A percentile compares a stretch with the other conserved stretches of the same genome.
phyloP scores from a whole-genome alignment of 2,329 filamentous ascomycete genomes.

The Setomelanomma holmii region DNA sequence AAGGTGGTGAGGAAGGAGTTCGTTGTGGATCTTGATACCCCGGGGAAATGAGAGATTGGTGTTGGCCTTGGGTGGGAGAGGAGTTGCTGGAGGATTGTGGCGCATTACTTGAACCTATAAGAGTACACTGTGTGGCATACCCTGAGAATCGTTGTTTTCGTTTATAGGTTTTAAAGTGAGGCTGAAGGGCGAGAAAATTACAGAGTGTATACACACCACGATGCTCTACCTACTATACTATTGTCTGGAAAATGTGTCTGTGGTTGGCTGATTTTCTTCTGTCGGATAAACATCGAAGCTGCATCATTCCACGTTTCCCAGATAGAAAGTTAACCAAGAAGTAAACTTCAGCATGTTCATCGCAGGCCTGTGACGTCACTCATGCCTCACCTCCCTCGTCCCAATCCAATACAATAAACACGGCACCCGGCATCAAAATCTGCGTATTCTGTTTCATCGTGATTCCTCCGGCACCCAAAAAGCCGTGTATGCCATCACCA shows the following conservation, averaged over 20 bases:
- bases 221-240: too few relatives aligned
- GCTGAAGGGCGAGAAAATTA: neutral
- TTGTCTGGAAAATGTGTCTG: too few relatives aligned
- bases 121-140: too few relatives aligned
- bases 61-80: neutral
- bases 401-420: neutral
- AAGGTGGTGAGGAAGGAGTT: neutral
- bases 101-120: neutral
- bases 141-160: too few relatives aligned
- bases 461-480: neutral
- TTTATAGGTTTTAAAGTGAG: neutral
- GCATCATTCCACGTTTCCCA: neutral
- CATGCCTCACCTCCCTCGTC: neutral
- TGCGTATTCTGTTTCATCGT: conserved; percentile 12
- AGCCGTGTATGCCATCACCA: conserved; percentile 26
- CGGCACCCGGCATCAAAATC: conserved; percentile 3
- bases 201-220: neutral
- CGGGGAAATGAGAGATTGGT: neutral
- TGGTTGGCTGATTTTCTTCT: neutral
- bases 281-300: neutral
- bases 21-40: conserved; percentile 15
- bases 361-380: neutral
- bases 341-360: neutral
- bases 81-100: neutral
- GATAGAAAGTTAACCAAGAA: neutral